A percentile compares a stretch with the other conserved stretches of the same genome.
Evolutionary conservation across 2,329 filamentous ascomycete species (phyloP).

Genomic region (Microthyrium microscopicum): DNA sequence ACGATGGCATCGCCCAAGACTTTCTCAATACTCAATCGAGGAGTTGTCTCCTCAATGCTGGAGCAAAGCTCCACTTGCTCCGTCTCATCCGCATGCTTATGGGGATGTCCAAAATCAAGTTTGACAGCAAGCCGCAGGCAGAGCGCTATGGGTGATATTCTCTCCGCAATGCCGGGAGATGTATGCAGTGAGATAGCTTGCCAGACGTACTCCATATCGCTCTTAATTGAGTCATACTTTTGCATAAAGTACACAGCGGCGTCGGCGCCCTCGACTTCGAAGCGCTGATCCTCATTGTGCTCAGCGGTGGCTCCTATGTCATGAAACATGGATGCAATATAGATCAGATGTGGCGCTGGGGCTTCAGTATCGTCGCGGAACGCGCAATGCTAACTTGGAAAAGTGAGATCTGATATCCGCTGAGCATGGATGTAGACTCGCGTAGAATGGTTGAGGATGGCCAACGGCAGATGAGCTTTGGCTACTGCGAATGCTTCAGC

Average conservation of each 20-base stretch:
- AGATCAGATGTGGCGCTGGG: slow-evolving; percentile 2
- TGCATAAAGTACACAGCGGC: slow-evolving; percentile 20
- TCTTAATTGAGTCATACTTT: slow-evolving; percentile 11
- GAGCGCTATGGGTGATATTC: slow-evolving; percentile 22
- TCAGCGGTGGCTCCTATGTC: slow-evolving; percentile 1
- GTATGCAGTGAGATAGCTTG: slow-evolving; percentile 29
- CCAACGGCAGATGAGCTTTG: neutral
- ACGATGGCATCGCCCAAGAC: slow-evolving; percentile 26
- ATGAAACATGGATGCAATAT: slow-evolving; percentile 4
- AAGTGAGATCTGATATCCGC: too few relatives aligned
- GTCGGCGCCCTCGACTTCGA: slow-evolving; percentile 30
- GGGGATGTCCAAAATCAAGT: slow-evolving; percentile 22
- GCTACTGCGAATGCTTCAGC: too few relatives aligned
- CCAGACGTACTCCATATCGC: slow-evolving; percentile 25
- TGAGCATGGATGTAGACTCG: slow-evolving; percentile 1
- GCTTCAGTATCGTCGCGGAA: too few relatives aligned
- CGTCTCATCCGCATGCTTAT: slow-evolving; percentile 11
- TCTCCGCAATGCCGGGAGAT: slow-evolving; percentile 27
- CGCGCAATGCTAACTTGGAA: too few relatives aligned
- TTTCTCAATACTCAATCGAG: slow-evolving; percentile 25
- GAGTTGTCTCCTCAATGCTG: slow-evolving; percentile 17
- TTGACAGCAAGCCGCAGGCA: slow-evolving; percentile 22
- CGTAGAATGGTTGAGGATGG: slow-evolving; percentile 2
- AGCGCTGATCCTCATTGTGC: slow-evolving; percentile 19
- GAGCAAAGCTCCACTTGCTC: slow-evolving; percentile 10